Percentiles rank a stretch among this genome's conserved stretches.
phyloP scores from a whole-genome alignment of 257 asterid species.

The Lantana camara region DNA sequence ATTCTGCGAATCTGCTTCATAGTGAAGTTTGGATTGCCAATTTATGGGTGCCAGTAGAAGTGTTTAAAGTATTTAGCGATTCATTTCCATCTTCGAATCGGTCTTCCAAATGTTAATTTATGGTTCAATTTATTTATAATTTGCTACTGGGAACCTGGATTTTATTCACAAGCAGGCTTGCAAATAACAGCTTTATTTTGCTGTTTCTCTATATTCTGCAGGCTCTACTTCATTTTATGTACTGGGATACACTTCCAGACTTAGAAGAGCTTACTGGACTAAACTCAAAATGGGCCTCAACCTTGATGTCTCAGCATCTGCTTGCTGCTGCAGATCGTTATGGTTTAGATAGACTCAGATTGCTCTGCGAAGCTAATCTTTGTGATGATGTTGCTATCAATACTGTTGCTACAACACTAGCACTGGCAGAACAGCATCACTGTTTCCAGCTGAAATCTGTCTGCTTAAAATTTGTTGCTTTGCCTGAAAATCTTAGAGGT shows the following conservation, averaged over 20 bases:
- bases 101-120: not conserved
- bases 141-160: not conserved
- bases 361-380: conserved; percentile 85
- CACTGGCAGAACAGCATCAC: conserved; percentile 97
- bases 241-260: conserved; percentile 85
- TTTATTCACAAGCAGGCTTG: conserved; percentile 39
- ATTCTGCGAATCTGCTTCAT: conserved; percentile 4
- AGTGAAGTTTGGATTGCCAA: not conserved
- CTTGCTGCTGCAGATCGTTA: conserved; percentile 97
- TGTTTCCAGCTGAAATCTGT: conserved; percentile 86
- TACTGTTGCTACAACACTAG: conserved; percentile 95
- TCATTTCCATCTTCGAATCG: conserved; percentile 6
- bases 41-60: not conserved
- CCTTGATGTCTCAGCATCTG: conserved; percentile 92
- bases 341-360: conserved; percentile 85
- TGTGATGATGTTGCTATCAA: conserved; percentile 86
- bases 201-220: conserved; percentile 25
- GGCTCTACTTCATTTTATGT: conserved; percentile 90
- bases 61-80: not conserved
- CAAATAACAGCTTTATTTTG: not conserved
- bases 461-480: conserved; percentile 82
- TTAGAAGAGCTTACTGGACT: conserved; percentile 91
- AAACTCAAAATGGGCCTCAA: conserved; percentile 82
- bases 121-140: not conserved
- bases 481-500: conserved; percentile 90